A percentile compares a stretch with the other conserved stretches of the same genome.
Conservation (phyloP, 441 rosid genomes). For the Bocquillonia castaneifolia region DNA sequence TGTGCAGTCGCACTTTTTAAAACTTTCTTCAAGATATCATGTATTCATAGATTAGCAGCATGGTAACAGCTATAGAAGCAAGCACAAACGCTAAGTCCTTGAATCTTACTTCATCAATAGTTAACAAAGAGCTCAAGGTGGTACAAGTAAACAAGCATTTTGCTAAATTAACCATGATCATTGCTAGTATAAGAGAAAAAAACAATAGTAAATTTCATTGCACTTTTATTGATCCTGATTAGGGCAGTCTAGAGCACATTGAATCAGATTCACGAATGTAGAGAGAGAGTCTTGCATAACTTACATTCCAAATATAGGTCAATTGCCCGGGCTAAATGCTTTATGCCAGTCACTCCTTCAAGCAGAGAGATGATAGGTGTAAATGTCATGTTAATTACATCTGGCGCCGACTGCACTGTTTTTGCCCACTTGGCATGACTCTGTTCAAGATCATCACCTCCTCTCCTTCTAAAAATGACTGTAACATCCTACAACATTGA, state of each 20-base stretch:
- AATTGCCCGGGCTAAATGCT: constrained; percentile 54
- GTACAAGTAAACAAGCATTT: background rate
- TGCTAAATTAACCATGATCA: background rate
- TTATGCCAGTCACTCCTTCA: constrained; percentile 56
- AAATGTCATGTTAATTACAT: constrained; percentile 71
- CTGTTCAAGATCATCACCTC: constrained; percentile 78
- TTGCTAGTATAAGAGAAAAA: background rate
- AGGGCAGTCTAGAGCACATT: background rate
- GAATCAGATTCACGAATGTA: background rate
- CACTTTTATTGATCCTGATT: background rate
- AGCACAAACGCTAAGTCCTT: background rate
- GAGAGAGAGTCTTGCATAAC: constrained; percentile 13
- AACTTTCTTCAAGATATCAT: too few species aligned
- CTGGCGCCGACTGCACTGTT: constrained; percentile 57
- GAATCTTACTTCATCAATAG: background rate
- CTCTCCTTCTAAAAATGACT: constrained; percentile 69
- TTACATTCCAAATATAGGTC: constrained; percentile 61
- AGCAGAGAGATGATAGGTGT: constrained; percentile 53
- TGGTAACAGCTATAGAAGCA: too few species aligned
- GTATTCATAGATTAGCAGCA: too few species aligned
- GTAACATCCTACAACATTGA: constrained; percentile 69
- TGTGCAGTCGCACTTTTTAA: background rate
- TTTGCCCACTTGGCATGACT: constrained; percentile 61
- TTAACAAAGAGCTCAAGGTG: background rate
- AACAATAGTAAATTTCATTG: background rate